A percentile compares a stretch with the other conserved stretches of the same genome.
Conservation (phyloP, 306 rosid species). For the Albizia julibrissin region DNA sequence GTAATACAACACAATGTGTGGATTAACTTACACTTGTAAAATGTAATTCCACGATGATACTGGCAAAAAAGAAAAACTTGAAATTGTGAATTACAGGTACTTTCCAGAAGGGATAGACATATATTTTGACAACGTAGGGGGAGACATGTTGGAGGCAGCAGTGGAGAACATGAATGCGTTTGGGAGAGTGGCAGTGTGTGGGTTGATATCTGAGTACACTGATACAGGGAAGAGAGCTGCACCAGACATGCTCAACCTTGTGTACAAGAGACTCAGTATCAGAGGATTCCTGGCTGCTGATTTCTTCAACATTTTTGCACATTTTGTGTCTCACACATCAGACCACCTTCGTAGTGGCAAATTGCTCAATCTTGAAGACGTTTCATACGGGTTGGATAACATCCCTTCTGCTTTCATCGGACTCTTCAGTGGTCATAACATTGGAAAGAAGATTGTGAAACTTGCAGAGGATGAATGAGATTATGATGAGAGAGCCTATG, state of each 20-base stretch:
- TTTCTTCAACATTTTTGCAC: slow-evolving; percentile 36
- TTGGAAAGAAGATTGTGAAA: slow-evolving; percentile 68
- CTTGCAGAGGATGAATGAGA: slow-evolving; percentile 29
- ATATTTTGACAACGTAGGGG: slow-evolving; percentile 86
- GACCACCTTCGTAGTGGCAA: slow-evolving; percentile 49
- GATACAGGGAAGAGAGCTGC: slow-evolving; percentile 44
- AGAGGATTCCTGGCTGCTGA: slow-evolving; percentile 64
- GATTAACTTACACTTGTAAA: background rate
- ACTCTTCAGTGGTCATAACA: slow-evolving; percentile 60
- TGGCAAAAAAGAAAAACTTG: too few species aligned
- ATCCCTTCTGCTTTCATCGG: slow-evolving; percentile 70
- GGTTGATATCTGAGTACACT: slow-evolving; percentile 65
- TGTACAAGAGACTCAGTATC: slow-evolving; percentile 64
- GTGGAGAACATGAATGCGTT: slow-evolving; percentile 58
- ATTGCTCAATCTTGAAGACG: slow-evolving; percentile 55
- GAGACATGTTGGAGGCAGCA: slow-evolving; percentile 71
- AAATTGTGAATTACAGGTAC: slow-evolving; percentile 35
- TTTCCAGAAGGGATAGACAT: slow-evolving; percentile 80
- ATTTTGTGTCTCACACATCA: slow-evolving; percentile 45
- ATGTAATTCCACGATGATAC: background rate
- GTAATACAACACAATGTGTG: slow-evolving; percentile 31
- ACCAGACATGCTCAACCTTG: slow-evolving; percentile 55
- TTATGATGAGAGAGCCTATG: background rate
- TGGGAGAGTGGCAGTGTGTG: slow-evolving; percentile 74
- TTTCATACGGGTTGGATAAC: slow-evolving; percentile 56